Percentiles rank a stretch among this genome's conserved stretches.
Evolutionary conservation across 495 filamentous ascomycete species (phyloP).

Genomic region (Penicillium parvum): DNA sequence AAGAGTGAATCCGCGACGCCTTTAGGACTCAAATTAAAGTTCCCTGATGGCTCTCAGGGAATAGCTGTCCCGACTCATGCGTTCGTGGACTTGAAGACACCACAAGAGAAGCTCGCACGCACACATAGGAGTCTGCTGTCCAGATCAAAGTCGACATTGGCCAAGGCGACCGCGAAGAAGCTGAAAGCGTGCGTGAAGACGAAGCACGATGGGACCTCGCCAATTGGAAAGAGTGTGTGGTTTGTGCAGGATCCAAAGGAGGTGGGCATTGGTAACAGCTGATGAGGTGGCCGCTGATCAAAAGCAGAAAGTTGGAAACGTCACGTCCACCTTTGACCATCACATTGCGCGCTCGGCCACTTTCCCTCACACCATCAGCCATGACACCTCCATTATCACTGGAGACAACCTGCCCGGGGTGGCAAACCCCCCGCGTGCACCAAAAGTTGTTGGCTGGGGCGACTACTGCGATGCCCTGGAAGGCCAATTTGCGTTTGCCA

Average conservation of each 20-base stretch:
- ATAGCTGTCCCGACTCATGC: constrained; percentile 15
- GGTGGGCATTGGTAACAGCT: constrained; percentile 3
- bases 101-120: background rate
- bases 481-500: constrained; percentile 10
- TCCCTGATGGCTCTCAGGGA: constrained; percentile 10
- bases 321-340: constrained; percentile 12
- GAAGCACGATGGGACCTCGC: constrained; percentile 3
- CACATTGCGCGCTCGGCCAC: constrained; percentile 4
- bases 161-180: constrained; percentile 5
- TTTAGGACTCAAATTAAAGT: constrained; percentile 14
- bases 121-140: constrained; percentile 1
- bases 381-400: constrained; percentile 12
- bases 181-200: constrained; percentile 4
- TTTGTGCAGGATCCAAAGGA: constrained; percentile 8
- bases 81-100: constrained; percentile 11
- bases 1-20: constrained; percentile 1
- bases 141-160: constrained; percentile 6
- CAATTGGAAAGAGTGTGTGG: constrained; percentile 16
- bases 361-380: constrained; percentile 13
- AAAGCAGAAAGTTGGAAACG: constrained; percentile 10
- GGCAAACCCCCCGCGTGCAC: constrained; percentile 8
- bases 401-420: constrained; percentile 10
- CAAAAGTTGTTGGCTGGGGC: constrained; percentile 12
- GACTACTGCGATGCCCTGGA: constrained; percentile 12
- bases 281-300: background rate